Evolutionary conservation across 2,329 filamentous ascomycete species (phyloP).

Genomic region (Sporothrix curviconia): DNA sequence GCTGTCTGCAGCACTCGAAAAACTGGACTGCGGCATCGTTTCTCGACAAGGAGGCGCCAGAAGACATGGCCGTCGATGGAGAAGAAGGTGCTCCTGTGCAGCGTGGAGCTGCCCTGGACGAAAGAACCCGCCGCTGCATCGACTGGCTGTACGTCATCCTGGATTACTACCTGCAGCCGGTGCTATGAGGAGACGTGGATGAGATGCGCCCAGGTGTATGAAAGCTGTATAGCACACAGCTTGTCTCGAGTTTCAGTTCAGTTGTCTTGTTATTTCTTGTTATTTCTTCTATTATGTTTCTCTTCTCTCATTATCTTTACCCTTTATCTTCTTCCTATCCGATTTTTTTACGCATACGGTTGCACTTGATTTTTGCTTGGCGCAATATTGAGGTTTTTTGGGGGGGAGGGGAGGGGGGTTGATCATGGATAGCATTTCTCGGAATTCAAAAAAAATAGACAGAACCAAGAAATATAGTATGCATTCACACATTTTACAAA

Average conservation of each 20-base stretch:
- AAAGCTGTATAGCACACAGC: not conserved
- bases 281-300: not conserved
- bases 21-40: slow-evolving; percentile 41
- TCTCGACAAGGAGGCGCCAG: no score
- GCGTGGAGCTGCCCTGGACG: slow-evolving; percentile 20
- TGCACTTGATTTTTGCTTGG: no score
- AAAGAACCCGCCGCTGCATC: slow-evolving; percentile 33
- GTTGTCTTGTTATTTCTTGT: not conserved
- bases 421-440: no score
- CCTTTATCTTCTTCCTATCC: not conserved
- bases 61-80: slow-evolving; percentile 20
- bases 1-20: slow-evolving; percentile 44
- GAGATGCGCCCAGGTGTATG: no score
- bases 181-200: not conserved
- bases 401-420: no score
- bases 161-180: slow-evolving; percentile 45
- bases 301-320: not conserved
- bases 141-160: slow-evolving; percentile 48
- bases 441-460: no score
- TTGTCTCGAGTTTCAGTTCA: not conserved
- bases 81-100: slow-evolving; percentile 25
- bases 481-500: no score
- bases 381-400: not conserved
- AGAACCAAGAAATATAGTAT: no score
- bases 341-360: no score